Evolutionary conservation across 169 alveolate species (phyloP), one percentile per base, ranked within the genome.

Genomic region (Plasmodium malariae): DNA sequence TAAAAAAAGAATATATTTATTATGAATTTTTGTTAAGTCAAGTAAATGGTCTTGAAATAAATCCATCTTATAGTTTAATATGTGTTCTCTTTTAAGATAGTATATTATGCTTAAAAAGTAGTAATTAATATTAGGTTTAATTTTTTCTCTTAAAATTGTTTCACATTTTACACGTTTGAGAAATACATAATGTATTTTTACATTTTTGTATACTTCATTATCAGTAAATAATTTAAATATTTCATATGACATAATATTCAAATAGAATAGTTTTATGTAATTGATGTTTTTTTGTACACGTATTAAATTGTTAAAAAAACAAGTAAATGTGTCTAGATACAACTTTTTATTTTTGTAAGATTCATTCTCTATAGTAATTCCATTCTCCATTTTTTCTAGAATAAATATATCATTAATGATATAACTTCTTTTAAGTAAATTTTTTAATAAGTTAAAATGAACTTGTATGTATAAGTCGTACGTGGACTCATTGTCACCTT

Each of bases 341-440:
- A 51, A 34, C 1, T 67, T 63, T 67, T 57, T 55, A 60, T 80
- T 19, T 65, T 26, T 67, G 36, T 80, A 80, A 12, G 48, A 45
- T 26, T 48, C 72, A 26, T 80, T 83, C 11, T 80, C 59, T 80
- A 80, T 49, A 19, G 62, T n/a, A 51, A 30, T 26, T 43, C 28
- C 57, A n/a, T 65, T 65, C 48, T 67, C 60, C n/a, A 80, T 48
- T 65, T 67, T 67, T 51, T 67, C 80, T 51, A 67, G 49, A 9
- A 80, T 9, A 49, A 60, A 49, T 30, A 32, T 48, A 3, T 49
- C 24, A 40, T 67, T 43, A n/a, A 80, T 80, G 21, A 37, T 67
- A n/a, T 80, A 49, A 55, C 48, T 65, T 70, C 48, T 37, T 80
- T 69, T 80, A 57, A 80, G 65, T 24, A 80, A 28, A 80, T 80